phyloP scores from a whole-genome alignment of 2,329 filamentous ascomycete species.

The Mycogone perniciosa region DNA sequence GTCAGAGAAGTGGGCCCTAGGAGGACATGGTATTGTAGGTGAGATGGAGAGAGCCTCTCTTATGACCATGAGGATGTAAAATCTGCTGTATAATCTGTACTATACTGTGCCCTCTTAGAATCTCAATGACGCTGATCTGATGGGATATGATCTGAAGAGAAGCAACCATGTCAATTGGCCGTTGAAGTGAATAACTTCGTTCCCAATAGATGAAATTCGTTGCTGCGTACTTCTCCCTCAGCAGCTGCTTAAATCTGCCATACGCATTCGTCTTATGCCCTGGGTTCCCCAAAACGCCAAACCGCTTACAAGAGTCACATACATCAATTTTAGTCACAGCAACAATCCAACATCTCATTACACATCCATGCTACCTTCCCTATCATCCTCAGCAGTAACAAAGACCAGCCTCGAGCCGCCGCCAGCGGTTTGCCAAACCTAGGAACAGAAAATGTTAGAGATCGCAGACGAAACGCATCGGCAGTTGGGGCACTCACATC shows the following conservation, averaged over 20 bases:
- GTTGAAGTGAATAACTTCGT: too few species aligned
- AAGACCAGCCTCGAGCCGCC: constrained; percentile 67
- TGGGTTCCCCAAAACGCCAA: constrained; percentile 27
- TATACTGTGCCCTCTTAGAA: constrained; percentile 7
- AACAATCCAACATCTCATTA: constrained; percentile 13
- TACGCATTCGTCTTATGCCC: constrained; percentile 3
- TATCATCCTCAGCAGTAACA: constrained; percentile 51
- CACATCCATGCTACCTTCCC: constrained; percentile 43
- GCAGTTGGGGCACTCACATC: constrained; percentile 63
- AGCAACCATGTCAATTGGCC: neutral
- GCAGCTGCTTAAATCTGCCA: constrained; percentile 5
- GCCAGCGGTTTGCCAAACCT: constrained; percentile 75
- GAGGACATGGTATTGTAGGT: constrained; percentile 74
- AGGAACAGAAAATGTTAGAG: constrained; percentile 6
- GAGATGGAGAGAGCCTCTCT: constrained; percentile 70
- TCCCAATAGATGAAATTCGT: neutral
- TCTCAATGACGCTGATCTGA: neutral
- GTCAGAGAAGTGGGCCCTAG: constrained; percentile 75
- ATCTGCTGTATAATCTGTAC: constrained; percentile 21
- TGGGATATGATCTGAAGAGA: neutral
- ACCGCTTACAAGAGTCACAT: constrained; percentile 16
- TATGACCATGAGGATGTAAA: constrained; percentile 41
- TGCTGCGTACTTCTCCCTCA: neutral
- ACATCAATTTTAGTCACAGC: constrained; percentile 4
- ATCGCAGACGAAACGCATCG: neutral